Base-by-base conservation (phyloP, 306 rosid genomes). In the Rosa lucieae region DNA sequence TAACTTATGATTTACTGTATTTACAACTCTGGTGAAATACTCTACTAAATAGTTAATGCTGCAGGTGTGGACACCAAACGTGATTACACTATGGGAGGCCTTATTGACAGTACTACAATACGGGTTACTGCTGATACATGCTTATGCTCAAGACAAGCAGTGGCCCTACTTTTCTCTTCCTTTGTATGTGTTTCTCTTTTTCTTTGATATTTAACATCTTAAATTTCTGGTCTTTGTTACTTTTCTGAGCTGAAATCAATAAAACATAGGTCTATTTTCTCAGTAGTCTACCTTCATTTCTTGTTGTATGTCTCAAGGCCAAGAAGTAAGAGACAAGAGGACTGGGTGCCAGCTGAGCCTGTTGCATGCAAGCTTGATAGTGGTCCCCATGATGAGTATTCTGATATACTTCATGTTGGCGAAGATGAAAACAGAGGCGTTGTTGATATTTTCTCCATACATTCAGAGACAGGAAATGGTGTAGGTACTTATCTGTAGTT, bases 101-200 rank as follows among this genome's bases (percentile, higher is more conserved):
- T 86, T 88, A 82, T 79, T 95, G 89, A 95, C 99, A 17, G 98
- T 92, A 39, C 79, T 91, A 51, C 97, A 89, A 78, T 95, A 90
- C 79, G 99, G 93, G 72, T 85, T 92, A 79, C 85, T 95, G 80
- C 86, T 95, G 85, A 88, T 67, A 47, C 97, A 92, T 87, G 99
- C 99, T 77, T 94, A 95, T 87, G 98, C 96, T 80, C 99, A 95
- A 86, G 99, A 95, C 87, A 92, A 90, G 89, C 93, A 85, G n/a
- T 95, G 98, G 99, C 97, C 93, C 46, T 91, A 90, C 87, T 26
- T 95, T 72, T 91, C 99, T 77, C 83, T 95, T 77, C 97, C 98
- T 23, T 58, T 91, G 97, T 95, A 91, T 81, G 93, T 73, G 69
- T 56, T n/a, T 23, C 44, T 73, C 55, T 56, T 23, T n/a, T 39